phyloP scores from a whole-genome alignment of 768 basidiomycete species.

The Russula emetica region DNA sequence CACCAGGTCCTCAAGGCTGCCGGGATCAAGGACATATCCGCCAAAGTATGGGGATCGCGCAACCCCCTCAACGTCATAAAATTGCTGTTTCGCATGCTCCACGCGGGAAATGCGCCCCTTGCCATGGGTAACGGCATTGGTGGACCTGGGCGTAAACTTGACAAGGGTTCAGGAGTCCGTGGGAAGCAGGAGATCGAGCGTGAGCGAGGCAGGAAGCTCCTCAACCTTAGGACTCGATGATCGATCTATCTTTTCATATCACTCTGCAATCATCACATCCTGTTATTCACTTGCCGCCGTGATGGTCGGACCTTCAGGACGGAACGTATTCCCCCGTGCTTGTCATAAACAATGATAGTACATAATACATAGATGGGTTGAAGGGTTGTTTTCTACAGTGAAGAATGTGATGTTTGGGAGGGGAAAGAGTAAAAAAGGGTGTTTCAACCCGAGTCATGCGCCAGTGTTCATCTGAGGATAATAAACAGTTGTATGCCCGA shows the following conservation, averaged over 20 bases:
- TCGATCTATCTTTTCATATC: slow-evolving; percentile 18
- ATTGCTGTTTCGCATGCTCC: slow-evolving; percentile 74
- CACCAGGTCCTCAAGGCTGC: slow-evolving; percentile 90
- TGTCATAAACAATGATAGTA: slow-evolving; percentile 24
- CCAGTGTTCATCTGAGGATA: slow-evolving; percentile 16
- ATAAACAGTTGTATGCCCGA: slow-evolving; percentile 23
- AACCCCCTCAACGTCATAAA: slow-evolving; percentile 87
- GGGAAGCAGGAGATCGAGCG: slow-evolving; percentile 70
- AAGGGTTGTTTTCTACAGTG: slow-evolving; percentile 22
- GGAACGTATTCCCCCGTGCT: slow-evolving; percentile 17
- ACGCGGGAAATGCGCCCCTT: slow-evolving; percentile 75
- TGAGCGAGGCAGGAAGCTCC: slow-evolving; percentile 74
- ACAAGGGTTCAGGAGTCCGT: slow-evolving; percentile 72
- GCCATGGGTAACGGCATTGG: slow-evolving; percentile 82
- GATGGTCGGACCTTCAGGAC: not conserved
- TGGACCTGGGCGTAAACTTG: slow-evolving; percentile 61
- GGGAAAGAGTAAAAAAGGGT: not conserved
- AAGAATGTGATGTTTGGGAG: slow-evolving; percentile 13
- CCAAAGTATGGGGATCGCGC: slow-evolving; percentile 91
- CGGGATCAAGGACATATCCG: slow-evolving; percentile 91
- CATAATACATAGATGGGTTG: slow-evolving; percentile 26
- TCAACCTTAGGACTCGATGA: slow-evolving; percentile 55
- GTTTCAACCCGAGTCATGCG: slow-evolving; percentile 1
- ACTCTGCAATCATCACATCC: slow-evolving; percentile 4
- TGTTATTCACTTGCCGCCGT: slow-evolving; percentile 12